A percentile compares a stretch with the other conserved stretches of the same genome.
Conservation (phyloP, 345 rosid species). For the Bretschneidera sinensis region DNA sequence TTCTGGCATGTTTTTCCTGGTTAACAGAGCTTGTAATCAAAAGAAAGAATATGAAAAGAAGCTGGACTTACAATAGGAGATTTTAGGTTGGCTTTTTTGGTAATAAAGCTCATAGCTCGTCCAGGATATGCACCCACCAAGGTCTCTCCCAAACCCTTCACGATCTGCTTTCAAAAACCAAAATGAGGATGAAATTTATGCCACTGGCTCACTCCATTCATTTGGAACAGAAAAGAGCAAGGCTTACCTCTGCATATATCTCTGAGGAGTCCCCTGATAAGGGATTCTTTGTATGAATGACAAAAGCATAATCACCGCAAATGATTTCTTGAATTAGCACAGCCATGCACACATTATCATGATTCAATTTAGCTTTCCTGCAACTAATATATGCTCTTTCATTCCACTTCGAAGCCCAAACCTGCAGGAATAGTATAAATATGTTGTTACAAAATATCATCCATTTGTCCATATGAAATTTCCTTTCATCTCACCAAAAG, state of each 20-base stretch:
- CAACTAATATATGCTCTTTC: conserved; percentile 39
- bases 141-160: conserved; percentile 46
- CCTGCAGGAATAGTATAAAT: conserved; percentile 16
- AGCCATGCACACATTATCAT: conserved; percentile 33
- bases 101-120: conserved; percentile 36
- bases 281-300: conserved; percentile 41
- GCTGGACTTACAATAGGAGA: conserved; percentile 29
- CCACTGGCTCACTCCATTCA: too few species aligned
- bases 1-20: conserved; percentile 5
- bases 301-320: conserved; percentile 41
- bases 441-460: too few species aligned
- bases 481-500: too few species aligned
- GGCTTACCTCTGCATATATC: conserved; percentile 37
- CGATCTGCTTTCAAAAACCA: conserved; percentile 30
- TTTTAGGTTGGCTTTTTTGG: conserved; percentile 29
- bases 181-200: too few species aligned
- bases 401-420: conserved; percentile 52
- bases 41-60: conserved; percentile 1
- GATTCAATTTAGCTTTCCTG: conserved; percentile 31
- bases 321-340: conserved; percentile 40
- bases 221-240: background rate
- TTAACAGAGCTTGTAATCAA: background rate
- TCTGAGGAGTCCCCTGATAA: conserved; percentile 33
- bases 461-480: too few species aligned
- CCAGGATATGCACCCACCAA: conserved; percentile 40